Percentiles rank a stretch among this genome's conserved stretches.
Evolutionary conservation across 108 stramenopile genomes (phyloP).

Genomic region (Mayamaea pseudoterrestris): DNA sequence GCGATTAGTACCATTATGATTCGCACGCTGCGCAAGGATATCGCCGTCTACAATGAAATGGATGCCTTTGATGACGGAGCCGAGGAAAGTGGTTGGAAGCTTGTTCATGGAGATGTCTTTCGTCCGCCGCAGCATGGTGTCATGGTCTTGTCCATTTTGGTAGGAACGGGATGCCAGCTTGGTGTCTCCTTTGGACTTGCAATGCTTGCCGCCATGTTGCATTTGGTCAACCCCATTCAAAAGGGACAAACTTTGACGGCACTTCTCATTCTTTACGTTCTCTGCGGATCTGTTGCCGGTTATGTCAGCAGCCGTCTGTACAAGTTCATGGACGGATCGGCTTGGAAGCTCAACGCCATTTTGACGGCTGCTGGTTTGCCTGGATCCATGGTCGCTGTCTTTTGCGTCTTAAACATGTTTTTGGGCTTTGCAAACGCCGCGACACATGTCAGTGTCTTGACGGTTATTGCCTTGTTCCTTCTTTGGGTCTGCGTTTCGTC

Average conservation of each 20-base stretch:
- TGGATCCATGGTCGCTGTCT: slow-evolving; percentile 61
- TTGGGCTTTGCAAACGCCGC: slow-evolving; percentile 75
- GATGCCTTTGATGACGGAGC: slow-evolving; percentile 71
- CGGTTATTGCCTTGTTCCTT: slow-evolving; percentile 69
- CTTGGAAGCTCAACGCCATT: slow-evolving; percentile 67
- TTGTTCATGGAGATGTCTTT: slow-evolving; percentile 97
- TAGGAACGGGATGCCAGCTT: slow-evolving; percentile 91
- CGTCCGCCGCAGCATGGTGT: slow-evolving; percentile 75
- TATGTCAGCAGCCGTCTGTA: slow-evolving; percentile 81
- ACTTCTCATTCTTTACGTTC: slow-evolving; percentile 80
- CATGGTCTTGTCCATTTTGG: slow-evolving; percentile 73
- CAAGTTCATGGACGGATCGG: slow-evolving; percentile 80
- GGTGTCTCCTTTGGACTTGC: slow-evolving; percentile 64
- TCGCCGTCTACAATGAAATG: slow-evolving; percentile 92
- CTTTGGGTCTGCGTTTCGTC: slow-evolving; percentile 75
- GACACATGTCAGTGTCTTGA: slow-evolving; percentile 79
- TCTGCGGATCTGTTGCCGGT: slow-evolving; percentile 82
- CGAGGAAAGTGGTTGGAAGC: slow-evolving; percentile 97
- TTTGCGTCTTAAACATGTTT: slow-evolving; percentile 75
- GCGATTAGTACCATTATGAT: slow-evolving; percentile 92
- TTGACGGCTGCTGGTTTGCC: slow-evolving; percentile 82
- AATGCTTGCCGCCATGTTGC: slow-evolving; percentile 67
- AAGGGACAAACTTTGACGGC: slow-evolving; percentile 89
- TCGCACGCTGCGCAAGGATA: slow-evolving; percentile 90
- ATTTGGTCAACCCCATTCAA: slow-evolving; percentile 86